These are phyloP conservation scores for Suhomyces maxii DNA, from an alignment of 1,139 yeast genomes.

Conservation along the genomic window DNA sequence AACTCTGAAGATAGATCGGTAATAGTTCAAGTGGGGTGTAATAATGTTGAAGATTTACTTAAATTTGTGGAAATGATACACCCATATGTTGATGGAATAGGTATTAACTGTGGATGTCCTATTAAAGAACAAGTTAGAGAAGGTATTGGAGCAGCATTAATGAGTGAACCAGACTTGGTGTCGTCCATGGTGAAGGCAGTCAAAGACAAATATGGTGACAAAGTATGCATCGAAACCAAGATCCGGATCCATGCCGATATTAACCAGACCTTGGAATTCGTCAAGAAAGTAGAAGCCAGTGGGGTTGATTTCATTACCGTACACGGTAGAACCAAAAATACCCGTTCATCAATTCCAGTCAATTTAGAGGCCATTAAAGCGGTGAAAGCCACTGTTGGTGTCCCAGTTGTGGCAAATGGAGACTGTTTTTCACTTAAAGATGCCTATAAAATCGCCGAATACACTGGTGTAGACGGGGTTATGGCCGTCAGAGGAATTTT, in stretches of 20 bases:
- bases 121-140: conserved; percentile 92
- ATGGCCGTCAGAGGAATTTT: conserved; percentile 94
- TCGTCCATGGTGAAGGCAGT: conserved; percentile 83
- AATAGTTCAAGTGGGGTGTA: conserved; percentile 89
- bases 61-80: conserved; percentile 86
- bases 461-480: conserved; percentile 84
- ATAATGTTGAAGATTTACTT: conserved; percentile 78
- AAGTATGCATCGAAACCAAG: conserved; percentile 80
- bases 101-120: conserved; percentile 97
- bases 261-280: conserved; percentile 70
- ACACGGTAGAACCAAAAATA: conserved; percentile 86
- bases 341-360: conserved; percentile 82
- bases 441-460: conserved; percentile 56
- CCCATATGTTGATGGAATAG: conserved; percentile 91
- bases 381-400: conserved; percentile 58
- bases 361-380: conserved; percentile 76
- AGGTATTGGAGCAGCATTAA: conserved; percentile 95
- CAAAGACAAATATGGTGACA: conserved; percentile 67
- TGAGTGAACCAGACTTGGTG: conserved; percentile 80
- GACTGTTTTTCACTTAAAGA: conserved; percentile 78
- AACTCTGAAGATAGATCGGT: conserved; percentile 67
- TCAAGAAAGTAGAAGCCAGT: conserved; percentile 70
- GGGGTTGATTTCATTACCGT: conserved; percentile 95
- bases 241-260: conserved; percentile 82
- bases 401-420: conserved; percentile 94